phyloP scores from a whole-genome alignment of 1,139 yeast genomes.

The Blastobotrys capitulatus region DNA sequence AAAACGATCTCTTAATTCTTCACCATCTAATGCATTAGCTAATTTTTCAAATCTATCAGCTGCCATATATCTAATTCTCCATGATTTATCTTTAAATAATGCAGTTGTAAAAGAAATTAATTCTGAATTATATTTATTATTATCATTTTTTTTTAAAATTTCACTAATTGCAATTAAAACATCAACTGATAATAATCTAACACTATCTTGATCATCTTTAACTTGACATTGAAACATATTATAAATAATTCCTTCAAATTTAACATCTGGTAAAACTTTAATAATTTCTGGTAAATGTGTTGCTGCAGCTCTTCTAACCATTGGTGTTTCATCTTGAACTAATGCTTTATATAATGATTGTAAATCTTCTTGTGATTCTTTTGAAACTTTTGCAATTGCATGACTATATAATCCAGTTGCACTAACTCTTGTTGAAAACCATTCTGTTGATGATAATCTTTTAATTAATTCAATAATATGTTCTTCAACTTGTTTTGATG shows the following conservation, averaged over 20 bases:
- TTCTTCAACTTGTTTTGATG: constrained; percentile 59
- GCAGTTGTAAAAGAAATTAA: constrained; percentile 44
- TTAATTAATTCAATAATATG: constrained; percentile 72
- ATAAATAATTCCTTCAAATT: constrained; percentile 42
- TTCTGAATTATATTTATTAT: constrained; percentile 28
- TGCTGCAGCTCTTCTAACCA: constrained; percentile 97
- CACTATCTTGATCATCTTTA: constrained; percentile 91
- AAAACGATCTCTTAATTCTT: constrained; percentile 50
- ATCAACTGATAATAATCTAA: constrained; percentile 83
- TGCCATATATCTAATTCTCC: constrained; percentile 98
- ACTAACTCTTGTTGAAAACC: constrained; percentile 94
- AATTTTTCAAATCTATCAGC: constrained; percentile 84
- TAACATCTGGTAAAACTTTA: constrained; percentile 44
- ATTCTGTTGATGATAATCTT: constrained; percentile 76
- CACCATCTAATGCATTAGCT: constrained; percentile 57
- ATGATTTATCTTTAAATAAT: constrained; percentile 81
- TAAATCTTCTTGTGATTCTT: constrained; percentile 43
- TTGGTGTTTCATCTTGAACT: constrained; percentile 89
- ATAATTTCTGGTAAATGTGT: constrained; percentile 70
- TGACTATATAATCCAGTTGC: constrained; percentile 83
- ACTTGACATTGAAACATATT: constrained; percentile 78
- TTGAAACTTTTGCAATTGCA: constrained; percentile 57
- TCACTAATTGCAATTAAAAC: constrained; percentile 56
- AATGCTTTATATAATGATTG: constrained; percentile 63
- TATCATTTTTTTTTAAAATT: constrained; percentile 27